A percentile compares a stretch with the other conserved stretches of the same genome.
These are phyloP conservation scores for Plasmodiophora brassicae DNA, from an alignment of 208 protist genomes.

Conservation along the genomic window DNA sequence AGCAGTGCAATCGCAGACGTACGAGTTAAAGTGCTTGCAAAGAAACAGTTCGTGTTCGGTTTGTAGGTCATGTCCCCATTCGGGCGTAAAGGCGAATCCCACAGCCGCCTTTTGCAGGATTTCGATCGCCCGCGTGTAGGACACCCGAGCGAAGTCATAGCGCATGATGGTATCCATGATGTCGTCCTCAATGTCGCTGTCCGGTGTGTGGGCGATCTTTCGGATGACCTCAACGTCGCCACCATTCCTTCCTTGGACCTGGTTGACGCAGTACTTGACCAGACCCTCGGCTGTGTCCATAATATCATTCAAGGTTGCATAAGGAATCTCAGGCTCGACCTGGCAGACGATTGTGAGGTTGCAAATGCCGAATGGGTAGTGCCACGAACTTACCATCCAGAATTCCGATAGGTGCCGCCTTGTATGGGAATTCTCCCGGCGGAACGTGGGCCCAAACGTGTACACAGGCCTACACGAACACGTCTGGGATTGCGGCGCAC, in stretches of 20 bases:
- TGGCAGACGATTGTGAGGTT: no score
- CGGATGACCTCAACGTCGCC: neutral
- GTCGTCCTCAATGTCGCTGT: no score
- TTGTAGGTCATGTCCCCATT: conserved; percentile 45
- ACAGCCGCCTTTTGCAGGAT: neutral
- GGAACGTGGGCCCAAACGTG: conserved; percentile 42
- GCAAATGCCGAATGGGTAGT: no score
- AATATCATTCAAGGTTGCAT: conserved; percentile 53
- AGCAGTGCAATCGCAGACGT: no score
- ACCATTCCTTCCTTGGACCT: neutral
- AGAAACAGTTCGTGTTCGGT: conserved; percentile 65
- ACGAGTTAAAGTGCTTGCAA: no score
- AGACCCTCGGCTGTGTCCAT: conserved; percentile 49
- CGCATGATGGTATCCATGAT: no score
- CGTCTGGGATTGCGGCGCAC: neutral
- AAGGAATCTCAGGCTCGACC: conserved; percentile 74
- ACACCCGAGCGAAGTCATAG: neutral
- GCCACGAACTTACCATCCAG: no score
- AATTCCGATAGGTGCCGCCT: conserved; percentile 73
- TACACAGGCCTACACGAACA: neutral
- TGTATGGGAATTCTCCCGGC: conserved; percentile 48
- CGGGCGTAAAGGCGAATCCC: neutral
- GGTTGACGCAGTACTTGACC: conserved; percentile 46
- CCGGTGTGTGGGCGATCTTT: no score
- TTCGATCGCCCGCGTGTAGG: conserved; percentile 63